Evolutionary conservation across 169 alveolate genomes (phyloP).

Genomic region (Sarcocystis neurona): DNA sequence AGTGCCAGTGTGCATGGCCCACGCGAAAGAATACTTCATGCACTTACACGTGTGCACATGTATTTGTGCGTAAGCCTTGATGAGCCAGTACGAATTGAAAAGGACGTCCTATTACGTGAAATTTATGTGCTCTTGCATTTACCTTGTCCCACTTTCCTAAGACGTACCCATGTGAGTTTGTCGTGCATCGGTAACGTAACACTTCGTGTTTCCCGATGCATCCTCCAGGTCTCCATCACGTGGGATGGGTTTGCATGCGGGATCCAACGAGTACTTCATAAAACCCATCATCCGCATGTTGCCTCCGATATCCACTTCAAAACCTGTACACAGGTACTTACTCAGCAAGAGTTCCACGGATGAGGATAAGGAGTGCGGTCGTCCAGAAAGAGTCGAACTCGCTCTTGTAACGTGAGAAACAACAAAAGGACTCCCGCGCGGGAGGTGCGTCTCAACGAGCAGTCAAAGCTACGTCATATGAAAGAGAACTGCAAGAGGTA

Average conservation of each 20-base stretch:
- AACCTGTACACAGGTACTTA: conserved; percentile 36
- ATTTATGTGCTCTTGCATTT: no score
- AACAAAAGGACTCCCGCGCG: no score
- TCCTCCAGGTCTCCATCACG: conserved; percentile 71
- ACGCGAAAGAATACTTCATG: no score
- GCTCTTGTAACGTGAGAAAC: background rate
- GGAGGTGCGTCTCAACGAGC: no score
- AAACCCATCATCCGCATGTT: conserved; percentile 63
- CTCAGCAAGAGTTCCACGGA: background rate
- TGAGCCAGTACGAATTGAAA: no score
- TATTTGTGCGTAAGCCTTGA: no score
- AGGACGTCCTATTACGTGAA: no score
- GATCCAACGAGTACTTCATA: conserved; percentile 55
- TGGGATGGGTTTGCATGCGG: conserved; percentile 42
- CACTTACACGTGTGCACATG: no score
- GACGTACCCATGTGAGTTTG: conserved; percentile 66
- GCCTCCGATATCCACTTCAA: conserved; percentile 56
- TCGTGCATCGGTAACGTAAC: conserved; percentile 71
- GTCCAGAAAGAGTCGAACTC: background rate
- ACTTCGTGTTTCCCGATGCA: conserved; percentile 63
- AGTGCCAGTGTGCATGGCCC: no score
- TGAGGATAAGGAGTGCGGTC: background rate
- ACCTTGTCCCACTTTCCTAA: no score
- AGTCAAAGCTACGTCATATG: no score
- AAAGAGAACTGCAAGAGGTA: no score